Evolutionary conservation across 352 stramenopile genomes (phyloP), one percentile per base, ranked within the genome.

Genomic region (Albugo laibachii): DNA sequence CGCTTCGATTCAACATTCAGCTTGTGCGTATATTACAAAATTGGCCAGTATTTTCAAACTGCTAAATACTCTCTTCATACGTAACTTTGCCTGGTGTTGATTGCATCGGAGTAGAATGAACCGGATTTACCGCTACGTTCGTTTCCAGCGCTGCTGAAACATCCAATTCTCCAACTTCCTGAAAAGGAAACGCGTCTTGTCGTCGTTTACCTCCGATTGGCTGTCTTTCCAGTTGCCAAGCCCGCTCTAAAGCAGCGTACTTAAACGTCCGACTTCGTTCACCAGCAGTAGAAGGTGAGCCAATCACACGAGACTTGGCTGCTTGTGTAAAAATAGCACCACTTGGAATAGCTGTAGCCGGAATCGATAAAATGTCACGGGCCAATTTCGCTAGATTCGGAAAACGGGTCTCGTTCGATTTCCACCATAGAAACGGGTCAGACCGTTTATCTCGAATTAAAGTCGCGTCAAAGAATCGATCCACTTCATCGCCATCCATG

Each of bases 21-120:
- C 24, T 31, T 31, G 24, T 8, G 24, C 24, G 24, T 8, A 31
- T 31, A 31, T 31, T 31, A 31, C 24, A 8, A 31, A 31, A 31
- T 10, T 8, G 8, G 3, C 3, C 24, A 3, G 24, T 31, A 10
- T 31, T 31, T 8, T 27, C 10, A 3, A 8, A 24, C n/a, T 2
- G 56, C 69, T 85, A 85, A 81, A 85, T 85, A 81, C 73, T 85
- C 74, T 85, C 73, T 77, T 85, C 73, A 75, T 81, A 83, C 60
- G 73, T 66, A 51, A 69, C 47, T 54, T 82, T 56, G 58, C 81
- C 83, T 45, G 55, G 49, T 31, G 68, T 60, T 12, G 64, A 59
- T 35, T 83, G 69, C 45, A 83, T 53, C 14, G 66, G 56, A 6
- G 62, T 8, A 8, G 24, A 31, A 31, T 31, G 24, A 31, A 31